phyloP scores from a whole-genome alignment of 2,329 filamentous ascomycete genomes.

The Stachybotrys echinatus region DNA sequence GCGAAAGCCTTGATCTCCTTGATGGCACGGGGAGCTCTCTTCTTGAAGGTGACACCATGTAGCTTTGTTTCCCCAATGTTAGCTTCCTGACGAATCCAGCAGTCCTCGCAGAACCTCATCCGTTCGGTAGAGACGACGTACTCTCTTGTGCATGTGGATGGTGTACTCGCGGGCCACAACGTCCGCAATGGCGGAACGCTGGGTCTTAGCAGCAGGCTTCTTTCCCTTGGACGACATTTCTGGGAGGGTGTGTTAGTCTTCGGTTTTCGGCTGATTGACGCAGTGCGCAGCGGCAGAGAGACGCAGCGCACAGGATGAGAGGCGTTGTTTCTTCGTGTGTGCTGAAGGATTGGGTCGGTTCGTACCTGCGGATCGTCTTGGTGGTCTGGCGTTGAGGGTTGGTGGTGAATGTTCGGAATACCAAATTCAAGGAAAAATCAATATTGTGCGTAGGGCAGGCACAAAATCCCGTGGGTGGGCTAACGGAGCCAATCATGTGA shows the following conservation, averaged over 20 bases:
- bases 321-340: slow-evolving; percentile 11
- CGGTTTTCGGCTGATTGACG: slow-evolving; percentile 7
- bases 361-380: slow-evolving; percentile 38
- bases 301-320: too few species aligned
- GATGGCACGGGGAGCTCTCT: slow-evolving; percentile 95
- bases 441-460: slow-evolving; percentile 38
- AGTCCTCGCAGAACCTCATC: slow-evolving; percentile 3
- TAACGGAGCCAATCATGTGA: slow-evolving; percentile 30
- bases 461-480: slow-evolving; percentile 25
- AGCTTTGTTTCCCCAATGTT: slow-evolving; percentile 56
- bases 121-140: slow-evolving; percentile 21
- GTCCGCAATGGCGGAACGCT: slow-evolving; percentile 95
- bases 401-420: slow-evolving; percentile 25
- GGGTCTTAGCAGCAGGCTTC: slow-evolving; percentile 33
- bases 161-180: slow-evolving; percentile 99
- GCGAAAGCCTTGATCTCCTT: slow-evolving; percentile 99
- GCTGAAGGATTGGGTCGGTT: slow-evolving; percentile 14
- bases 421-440: slow-evolving; percentile 24
- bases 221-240: slow-evolving; percentile 36
- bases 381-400: slow-evolving; percentile 32
- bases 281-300: slow-evolving; percentile 8
- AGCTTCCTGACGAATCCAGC: slow-evolving; percentile 5
- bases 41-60: slow-evolving; percentile 98
- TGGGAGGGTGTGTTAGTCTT: slow-evolving; percentile 21
- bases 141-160: slow-evolving; percentile 98